phyloP scores from a whole-genome alignment of 2,329 filamentous ascomycete genomes.

The Colletotrichum sansevieriae region DNA sequence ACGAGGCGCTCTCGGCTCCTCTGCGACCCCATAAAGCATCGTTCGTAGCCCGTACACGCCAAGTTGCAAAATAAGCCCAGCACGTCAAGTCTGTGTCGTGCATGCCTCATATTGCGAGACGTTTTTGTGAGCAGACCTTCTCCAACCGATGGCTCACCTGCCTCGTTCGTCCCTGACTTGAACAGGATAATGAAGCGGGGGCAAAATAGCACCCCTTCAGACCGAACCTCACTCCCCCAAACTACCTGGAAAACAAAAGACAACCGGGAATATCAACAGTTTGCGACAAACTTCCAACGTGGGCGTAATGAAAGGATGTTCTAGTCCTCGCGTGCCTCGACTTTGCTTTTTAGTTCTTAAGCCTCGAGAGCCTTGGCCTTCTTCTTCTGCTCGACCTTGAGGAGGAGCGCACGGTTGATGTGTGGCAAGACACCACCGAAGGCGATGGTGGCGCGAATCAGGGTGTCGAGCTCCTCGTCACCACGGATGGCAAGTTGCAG shows the following conservation, averaged over 20 bases:
- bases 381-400: conserved; percentile 99
- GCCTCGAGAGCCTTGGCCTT: conserved; percentile 68
- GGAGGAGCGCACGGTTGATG: conserved; percentile 96
- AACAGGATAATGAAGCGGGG: conserved; percentile 29
- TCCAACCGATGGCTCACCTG: conserved; percentile 27
- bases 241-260: conserved; percentile 33
- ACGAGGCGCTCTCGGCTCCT: conserved; percentile 26
- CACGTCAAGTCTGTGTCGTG: conserved; percentile 16
- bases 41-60: conserved; percentile 18
- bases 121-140: conserved; percentile 2
- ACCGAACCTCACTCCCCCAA: conserved; percentile 27
- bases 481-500: conserved; percentile 97
- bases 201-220: conserved; percentile 30
- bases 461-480: conserved; percentile 96
- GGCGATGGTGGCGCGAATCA: conserved; percentile 97
- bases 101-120: conserved; percentile 27
- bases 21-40: conserved; percentile 17
- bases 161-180: conserved; percentile 31
- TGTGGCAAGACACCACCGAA: conserved; percentile 98
- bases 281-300: conserved; percentile 11
- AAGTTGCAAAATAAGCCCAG: conserved; percentile 13
- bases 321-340: conserved; percentile 38
- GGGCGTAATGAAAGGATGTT: conserved; percentile 33
- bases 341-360: conserved; percentile 14
- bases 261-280: conserved; percentile 33